A percentile compares a stretch with the other conserved stretches of the same genome.
Evolutionary conservation across 495 filamentous ascomycete species (phyloP).

Genomic region (Hapsidospora chrysogenum): DNA sequence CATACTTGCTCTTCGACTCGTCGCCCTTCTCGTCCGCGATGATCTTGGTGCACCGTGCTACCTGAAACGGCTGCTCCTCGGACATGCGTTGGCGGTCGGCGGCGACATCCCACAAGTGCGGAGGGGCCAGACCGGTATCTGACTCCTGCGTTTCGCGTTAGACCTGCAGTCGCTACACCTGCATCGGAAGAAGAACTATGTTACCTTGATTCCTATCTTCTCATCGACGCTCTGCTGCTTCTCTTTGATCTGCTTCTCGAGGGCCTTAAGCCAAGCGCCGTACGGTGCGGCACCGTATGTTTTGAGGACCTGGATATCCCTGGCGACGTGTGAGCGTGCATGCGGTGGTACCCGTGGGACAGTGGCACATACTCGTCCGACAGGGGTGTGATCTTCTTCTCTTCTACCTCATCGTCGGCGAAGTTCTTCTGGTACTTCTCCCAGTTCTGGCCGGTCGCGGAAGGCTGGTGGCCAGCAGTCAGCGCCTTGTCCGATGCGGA

Average conservation of each 20-base stretch:
- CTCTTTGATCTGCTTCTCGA: constrained; percentile 97
- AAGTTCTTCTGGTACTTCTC: constrained; percentile 97
- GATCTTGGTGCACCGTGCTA: constrained; percentile 97
- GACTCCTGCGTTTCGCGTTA: constrained; percentile 49
- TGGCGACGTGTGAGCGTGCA: constrained; percentile 24
- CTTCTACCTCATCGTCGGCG: constrained; percentile 87
- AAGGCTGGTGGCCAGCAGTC: constrained; percentile 37
- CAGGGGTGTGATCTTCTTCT: constrained; percentile 98
- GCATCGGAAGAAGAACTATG: neutral
- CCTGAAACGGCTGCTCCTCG: constrained; percentile 94
- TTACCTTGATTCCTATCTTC: constrained; percentile 64
- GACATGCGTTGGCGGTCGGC: constrained; percentile 96
- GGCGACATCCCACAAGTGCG: constrained; percentile 96
- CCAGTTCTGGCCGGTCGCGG: constrained; percentile 84
- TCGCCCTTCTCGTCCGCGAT: constrained; percentile 86
- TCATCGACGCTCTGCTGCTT: constrained; percentile 92
- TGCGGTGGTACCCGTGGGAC: neutral
- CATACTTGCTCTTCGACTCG: constrained; percentile 96
- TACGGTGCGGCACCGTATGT: constrained; percentile 97
- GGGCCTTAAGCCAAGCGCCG: constrained; percentile 76
- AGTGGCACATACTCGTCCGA: constrained; percentile 66
- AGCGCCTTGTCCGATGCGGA: neutral
- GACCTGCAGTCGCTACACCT: constrained; percentile 1
- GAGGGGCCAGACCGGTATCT: constrained; percentile 92
- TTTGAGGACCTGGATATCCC: constrained; percentile 97